Percentiles rank a stretch among this genome's conserved stretches.
Conservation (phyloP, 805 yeast species). For the Starmera dryadoides region DNA sequence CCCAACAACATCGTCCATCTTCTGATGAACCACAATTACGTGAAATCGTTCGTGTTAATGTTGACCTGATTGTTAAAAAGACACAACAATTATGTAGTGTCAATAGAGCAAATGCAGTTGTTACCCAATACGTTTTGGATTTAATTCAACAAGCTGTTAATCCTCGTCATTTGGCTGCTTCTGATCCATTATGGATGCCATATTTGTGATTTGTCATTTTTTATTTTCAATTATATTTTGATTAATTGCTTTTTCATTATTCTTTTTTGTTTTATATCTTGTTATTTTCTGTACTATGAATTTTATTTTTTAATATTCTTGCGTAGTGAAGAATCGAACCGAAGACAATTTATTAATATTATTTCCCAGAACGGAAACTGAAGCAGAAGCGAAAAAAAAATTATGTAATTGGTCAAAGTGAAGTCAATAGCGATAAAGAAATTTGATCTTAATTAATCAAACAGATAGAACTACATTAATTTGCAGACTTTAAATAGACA, state of each 20-base stretch:
- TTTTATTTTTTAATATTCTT: too few relatives aligned
- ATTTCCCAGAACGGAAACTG: background rate
- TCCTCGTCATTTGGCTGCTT: conserved; percentile 85
- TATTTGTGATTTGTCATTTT: conserved; percentile 38
- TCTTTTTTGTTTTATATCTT: background rate
- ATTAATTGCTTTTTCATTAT: background rate
- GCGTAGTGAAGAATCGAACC: background rate
- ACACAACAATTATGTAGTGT: conserved; percentile 71
- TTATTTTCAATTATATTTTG: background rate
- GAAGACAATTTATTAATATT: too few relatives aligned
- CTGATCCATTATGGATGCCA: conserved; percentile 94
- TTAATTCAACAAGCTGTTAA: conserved; percentile 91
- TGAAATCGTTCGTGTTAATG: conserved; percentile 83
- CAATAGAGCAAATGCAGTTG: conserved; percentile 45
- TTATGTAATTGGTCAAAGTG: too few relatives aligned
- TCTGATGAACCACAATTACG: conserved; percentile 79
- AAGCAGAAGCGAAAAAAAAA: too few relatives aligned
- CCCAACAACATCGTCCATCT: conserved; percentile 75
- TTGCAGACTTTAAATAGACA: too few relatives aligned
- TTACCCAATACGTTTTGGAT: conserved; percentile 86
- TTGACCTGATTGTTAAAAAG: conserved; percentile 74
- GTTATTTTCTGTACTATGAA: background rate
- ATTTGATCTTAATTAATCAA: too few relatives aligned
- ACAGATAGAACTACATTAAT: too few relatives aligned
- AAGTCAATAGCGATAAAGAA: too few relatives aligned